Conservation (phyloP, 805 yeast species). For the Clavispora phyllophila region DNA sequence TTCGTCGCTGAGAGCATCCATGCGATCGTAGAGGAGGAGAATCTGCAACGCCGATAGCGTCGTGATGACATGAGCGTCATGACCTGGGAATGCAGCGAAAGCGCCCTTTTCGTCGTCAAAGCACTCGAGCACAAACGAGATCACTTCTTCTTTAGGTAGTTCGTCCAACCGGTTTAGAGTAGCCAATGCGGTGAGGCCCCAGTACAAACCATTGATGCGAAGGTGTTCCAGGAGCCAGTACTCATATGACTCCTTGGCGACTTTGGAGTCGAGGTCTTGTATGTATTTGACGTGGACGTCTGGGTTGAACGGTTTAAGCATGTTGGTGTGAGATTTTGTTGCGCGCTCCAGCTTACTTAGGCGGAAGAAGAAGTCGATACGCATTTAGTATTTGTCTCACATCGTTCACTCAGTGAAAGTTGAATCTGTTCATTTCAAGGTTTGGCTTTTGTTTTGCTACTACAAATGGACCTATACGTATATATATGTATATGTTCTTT, state of each 20-base stretch:
- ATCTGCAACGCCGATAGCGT: slow-evolving; percentile 88
- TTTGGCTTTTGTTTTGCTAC: too few relatives aligned
- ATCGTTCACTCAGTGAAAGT: too few relatives aligned
- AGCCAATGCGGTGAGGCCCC: slow-evolving; percentile 84
- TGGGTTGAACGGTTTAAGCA: slow-evolving; percentile 1
- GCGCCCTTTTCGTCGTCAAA: slow-evolving; percentile 61
- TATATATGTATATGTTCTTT: too few relatives aligned
- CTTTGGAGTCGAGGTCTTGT: slow-evolving; percentile 29
- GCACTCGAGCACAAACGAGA: slow-evolving; percentile 67
- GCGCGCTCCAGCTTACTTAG: not conserved
- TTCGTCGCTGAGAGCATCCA: slow-evolving; percentile 37
- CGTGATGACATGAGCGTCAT: slow-evolving; percentile 81
- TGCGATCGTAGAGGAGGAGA: slow-evolving; percentile 51
- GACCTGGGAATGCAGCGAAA: slow-evolving; percentile 84
- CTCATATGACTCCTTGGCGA: slow-evolving; percentile 49
- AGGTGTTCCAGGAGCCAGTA: slow-evolving; percentile 91
- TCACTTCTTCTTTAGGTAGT: slow-evolving; percentile 56
- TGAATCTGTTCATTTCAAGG: too few relatives aligned
- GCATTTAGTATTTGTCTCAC: too few relatives aligned
- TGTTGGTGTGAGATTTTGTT: not conserved
- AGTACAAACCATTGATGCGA: slow-evolving; percentile 85
- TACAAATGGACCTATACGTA: too few relatives aligned
- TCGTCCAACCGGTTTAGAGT: slow-evolving; percentile 49
- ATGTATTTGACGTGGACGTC: slow-evolving; percentile 31
- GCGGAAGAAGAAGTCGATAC: too few relatives aligned